These are phyloP conservation scores for Claviceps humidiphila DNA, from an alignment of 2,329 filamentous ascomycete genomes.

Conservation along the genomic window DNA sequence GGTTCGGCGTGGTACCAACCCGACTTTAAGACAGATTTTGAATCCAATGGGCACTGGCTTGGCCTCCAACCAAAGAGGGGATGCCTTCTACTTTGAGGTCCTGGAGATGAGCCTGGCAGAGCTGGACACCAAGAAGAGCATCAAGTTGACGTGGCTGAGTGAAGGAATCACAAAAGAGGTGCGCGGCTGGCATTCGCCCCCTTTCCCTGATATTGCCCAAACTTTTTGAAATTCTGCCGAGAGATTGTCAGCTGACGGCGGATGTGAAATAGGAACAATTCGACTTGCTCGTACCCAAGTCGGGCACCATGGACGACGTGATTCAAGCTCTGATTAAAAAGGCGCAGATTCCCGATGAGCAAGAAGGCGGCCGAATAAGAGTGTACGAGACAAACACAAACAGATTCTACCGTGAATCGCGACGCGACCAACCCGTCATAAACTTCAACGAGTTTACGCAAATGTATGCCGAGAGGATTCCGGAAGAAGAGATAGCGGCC, in stretches of 20 bases:
- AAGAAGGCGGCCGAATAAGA: constrained; percentile 54
- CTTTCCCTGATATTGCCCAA: no score
- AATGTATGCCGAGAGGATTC: constrained; percentile 69
- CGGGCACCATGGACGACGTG: constrained; percentile 66
- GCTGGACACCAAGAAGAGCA: constrained; percentile 77
- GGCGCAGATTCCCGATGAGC: constrained; percentile 62
- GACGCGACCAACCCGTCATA: constrained; percentile 57
- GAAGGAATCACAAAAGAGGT: constrained; percentile 90
- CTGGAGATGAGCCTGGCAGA: constrained; percentile 90
- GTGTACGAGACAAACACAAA: constrained; percentile 73
- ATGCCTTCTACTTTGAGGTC: constrained; percentile 83
- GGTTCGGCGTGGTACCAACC: constrained; percentile 58
- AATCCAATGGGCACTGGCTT: constrained; percentile 54
- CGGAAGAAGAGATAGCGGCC: constrained; percentile 54
- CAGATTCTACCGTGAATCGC: constrained; percentile 72
- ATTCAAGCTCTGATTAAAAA: constrained; percentile 68
- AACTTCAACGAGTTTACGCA: constrained; percentile 76
- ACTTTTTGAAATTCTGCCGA: no score
- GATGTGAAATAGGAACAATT: constrained; percentile 45
- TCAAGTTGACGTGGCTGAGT: constrained; percentile 73
- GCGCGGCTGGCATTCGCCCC: constrained; percentile 7
- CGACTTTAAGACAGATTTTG: constrained; percentile 68
- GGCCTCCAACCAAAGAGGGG: constrained; percentile 55
- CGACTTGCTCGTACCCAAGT: constrained; percentile 80
- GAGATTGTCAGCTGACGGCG: not conserved